Conservation (phyloP, 1,284 basidiomycete species). For the Quambalaria eucalypti region DNA sequence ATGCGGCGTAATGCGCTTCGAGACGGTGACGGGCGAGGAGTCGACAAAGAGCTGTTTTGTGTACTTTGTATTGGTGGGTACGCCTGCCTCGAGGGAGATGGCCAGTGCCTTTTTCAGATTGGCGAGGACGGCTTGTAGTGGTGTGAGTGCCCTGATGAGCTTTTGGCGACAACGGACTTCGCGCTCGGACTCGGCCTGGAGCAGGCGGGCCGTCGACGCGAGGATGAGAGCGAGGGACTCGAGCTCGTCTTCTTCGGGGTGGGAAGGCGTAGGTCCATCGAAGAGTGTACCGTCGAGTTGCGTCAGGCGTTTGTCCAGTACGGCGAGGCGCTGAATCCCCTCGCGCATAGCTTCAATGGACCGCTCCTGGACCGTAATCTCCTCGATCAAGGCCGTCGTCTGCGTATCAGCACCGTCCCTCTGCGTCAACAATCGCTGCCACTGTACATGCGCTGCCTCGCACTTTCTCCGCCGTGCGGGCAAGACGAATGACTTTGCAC, state of each 20-base stretch:
- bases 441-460: neutral
- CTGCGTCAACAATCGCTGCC: neutral
- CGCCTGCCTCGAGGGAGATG: conserved; percentile 19
- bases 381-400: neutral
- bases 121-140: neutral
- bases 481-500: neutral
- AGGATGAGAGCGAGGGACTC: neutral
- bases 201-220: neutral
- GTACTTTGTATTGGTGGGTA: conserved; percentile 23
- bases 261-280: neutral
- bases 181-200: neutral
- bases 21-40: conserved; percentile 6
- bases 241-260: neutral
- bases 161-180: neutral
- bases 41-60: conserved; percentile 19
- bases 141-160: neutral
- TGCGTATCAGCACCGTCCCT: neutral
- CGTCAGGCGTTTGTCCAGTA: neutral
- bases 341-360: neutral
- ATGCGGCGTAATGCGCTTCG: conserved; percentile 15
- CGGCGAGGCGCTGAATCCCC: neutral
- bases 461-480: neutral
- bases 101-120: neutral
- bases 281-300: neutral
- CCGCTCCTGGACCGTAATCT: neutral